Evolutionary conservation across 2,329 filamentous ascomycete genomes (phyloP).

Genomic region (Nemania abortiva): DNA sequence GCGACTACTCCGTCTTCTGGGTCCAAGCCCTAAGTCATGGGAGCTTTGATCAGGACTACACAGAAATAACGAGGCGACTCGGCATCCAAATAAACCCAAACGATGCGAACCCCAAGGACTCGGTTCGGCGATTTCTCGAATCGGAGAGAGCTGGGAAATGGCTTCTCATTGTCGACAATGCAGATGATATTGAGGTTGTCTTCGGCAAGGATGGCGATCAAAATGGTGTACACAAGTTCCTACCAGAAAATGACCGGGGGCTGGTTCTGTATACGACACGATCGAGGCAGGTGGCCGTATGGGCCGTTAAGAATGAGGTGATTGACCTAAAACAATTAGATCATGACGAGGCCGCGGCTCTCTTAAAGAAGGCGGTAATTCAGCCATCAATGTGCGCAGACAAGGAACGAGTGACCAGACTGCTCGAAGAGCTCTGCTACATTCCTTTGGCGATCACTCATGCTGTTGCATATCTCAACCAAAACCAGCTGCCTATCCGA

Average conservation of each 20-base stretch:
- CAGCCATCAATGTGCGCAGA: neutral
- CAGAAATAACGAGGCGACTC: neutral
- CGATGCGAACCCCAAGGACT: neutral
- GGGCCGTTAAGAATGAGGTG: neutral
- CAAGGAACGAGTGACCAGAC: neutral
- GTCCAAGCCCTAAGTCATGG: neutral
- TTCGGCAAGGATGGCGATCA: neutral
- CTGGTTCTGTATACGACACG: neutral
- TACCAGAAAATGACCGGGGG: neutral
- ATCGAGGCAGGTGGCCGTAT: neutral
- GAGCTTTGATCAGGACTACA: neutral
- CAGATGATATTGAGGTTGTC: neutral
- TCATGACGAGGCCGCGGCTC: neutral
- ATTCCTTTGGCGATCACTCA: neutral
- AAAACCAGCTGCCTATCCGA: neutral
- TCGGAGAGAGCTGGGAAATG: neutral
- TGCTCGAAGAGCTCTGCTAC: neutral
- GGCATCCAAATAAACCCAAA: neutral
- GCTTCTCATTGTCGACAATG: neutral
- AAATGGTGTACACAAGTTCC: neutral
- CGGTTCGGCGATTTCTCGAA: neutral
- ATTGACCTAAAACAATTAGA: neutral
- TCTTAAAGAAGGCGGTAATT: neutral
- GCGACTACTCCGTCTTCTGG: neutral
- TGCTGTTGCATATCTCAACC: neutral